Conservation (phyloP, 2,329 filamentous ascomycete species). For the Gaeumannomyces sp. region DNA sequence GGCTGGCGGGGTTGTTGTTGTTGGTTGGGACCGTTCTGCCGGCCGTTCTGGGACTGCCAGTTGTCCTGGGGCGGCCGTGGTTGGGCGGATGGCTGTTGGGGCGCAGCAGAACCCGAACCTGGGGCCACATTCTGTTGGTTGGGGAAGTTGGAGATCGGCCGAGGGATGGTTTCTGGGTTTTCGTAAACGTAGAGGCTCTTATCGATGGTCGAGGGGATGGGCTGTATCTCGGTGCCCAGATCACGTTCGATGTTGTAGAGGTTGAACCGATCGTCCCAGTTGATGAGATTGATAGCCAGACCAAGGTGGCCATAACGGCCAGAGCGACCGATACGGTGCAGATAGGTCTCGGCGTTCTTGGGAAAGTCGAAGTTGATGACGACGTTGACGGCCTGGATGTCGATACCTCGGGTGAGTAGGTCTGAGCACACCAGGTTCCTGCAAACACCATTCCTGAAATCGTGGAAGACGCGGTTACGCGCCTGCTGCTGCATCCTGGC, state of each 20-base stretch:
- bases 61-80: constrained; percentile 16
- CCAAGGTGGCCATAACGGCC: constrained; percentile 95
- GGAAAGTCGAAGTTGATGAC: constrained; percentile 99
- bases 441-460: constrained; percentile 96
- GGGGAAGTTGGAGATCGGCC: constrained; percentile 56
- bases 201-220: constrained; percentile 92
- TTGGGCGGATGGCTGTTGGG: constrained; percentile 22
- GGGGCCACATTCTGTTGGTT: constrained; percentile 21
- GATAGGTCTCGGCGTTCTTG: constrained; percentile 97
- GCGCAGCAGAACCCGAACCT: constrained; percentile 7
- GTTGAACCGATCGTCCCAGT: constrained; percentile 98
- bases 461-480: constrained; percentile 97
- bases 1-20: constrained; percentile 23
- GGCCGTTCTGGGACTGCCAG: constrained; percentile 26
- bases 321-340: constrained; percentile 96
- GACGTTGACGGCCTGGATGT: constrained; percentile 98
- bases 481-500: constrained; percentile 96
- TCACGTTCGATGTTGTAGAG: constrained; percentile 98
- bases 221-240: constrained; percentile 91
- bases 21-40: constrained; percentile 21
- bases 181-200: constrained; percentile 99
- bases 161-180: constrained; percentile 87
- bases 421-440: constrained; percentile 98
- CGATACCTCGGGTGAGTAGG: constrained; percentile 94
- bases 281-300: constrained; percentile 97